Conservation (phyloP, 208 protist species). For the Balamuthia mandrillaris region DNA sequence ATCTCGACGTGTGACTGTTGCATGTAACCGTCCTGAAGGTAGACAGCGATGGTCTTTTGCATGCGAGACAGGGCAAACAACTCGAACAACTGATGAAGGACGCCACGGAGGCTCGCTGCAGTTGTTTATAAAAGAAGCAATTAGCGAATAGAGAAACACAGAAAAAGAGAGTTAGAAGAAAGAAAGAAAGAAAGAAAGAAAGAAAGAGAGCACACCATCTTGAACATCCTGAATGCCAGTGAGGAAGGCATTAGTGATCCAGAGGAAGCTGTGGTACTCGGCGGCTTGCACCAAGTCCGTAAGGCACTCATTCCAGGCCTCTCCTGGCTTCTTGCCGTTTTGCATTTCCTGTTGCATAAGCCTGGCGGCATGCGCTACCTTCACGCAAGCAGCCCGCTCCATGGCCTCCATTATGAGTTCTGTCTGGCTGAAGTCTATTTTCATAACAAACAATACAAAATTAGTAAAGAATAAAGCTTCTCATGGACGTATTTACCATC, state of each 20-base stretch:
- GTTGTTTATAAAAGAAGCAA: constrained; percentile 7
- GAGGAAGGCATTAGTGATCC: background rate
- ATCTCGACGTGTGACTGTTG: constrained; percentile 31
- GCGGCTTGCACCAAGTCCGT: constrained; percentile 26
- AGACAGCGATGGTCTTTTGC: background rate
- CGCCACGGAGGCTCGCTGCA: background rate
- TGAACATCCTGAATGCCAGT: background rate
- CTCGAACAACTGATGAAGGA: background rate
- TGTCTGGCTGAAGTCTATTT: background rate
- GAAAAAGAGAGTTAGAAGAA: background rate
- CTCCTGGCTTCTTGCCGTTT: background rate
- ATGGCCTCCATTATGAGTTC: constrained; percentile 12
- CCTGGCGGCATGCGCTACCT: background rate
- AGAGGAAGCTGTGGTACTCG: background rate
- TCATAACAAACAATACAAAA: background rate
- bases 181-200: background rate
- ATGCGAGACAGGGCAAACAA: constrained; percentile 10
- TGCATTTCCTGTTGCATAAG: background rate
- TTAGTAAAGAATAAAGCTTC: background rate
- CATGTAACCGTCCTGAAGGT: constrained; percentile 14
- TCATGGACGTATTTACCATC: background rate
- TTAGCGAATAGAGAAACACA: background rate
- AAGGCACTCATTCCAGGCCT: constrained; percentile 17
- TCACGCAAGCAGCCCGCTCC: background rate
- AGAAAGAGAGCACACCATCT: background rate